Percentiles rank a stretch among this genome's conserved stretches.
Conservation (phyloP, 495 filamentous ascomycete genomes). For the Delitschia confertaspora region DNA sequence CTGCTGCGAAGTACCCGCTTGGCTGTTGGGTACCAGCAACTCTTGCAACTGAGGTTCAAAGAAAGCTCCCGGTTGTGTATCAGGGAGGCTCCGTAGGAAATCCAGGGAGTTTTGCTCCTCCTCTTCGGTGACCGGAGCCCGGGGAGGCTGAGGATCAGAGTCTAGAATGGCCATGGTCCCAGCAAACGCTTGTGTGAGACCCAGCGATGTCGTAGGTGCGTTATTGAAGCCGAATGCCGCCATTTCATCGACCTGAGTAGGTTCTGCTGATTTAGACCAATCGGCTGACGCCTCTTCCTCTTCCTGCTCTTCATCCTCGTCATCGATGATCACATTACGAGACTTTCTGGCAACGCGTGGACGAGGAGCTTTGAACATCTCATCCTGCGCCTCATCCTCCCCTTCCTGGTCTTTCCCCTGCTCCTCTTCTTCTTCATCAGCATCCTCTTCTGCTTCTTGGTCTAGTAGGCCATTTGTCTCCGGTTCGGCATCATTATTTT, state of each 20-base stretch:
- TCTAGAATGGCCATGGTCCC: conserved; percentile 71
- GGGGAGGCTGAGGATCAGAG: conserved; percentile 20
- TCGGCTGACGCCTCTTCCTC: conserved; percentile 20
- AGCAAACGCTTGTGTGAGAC: conserved; percentile 86
- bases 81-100: conserved; percentile 45
- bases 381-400: conserved; percentile 33
- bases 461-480: conserved; percentile 17
- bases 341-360: conserved; percentile 44
- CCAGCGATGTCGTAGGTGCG: conserved; percentile 37
- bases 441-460: conserved; percentile 29
- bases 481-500: conserved; percentile 31
- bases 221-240: conserved; percentile 35
- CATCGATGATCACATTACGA: conserved; percentile 29
- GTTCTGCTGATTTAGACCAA: conserved; percentile 1
- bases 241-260: conserved; percentile 25
- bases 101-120: conserved; percentile 41
- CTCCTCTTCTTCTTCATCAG: conserved; percentile 37
- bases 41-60: conserved; percentile 9
- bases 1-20: conserved; percentile 29
- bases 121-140: conserved; percentile 27
- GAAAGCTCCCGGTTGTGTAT: conserved; percentile 34
- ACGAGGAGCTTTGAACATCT: conserved; percentile 27
- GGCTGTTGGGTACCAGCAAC: conserved; percentile 56
- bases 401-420: conserved; percentile 33
- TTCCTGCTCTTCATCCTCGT: conserved; percentile 32